Evolutionary conservation across 2,329 filamentous ascomycete genomes (phyloP).

Genomic region (Phialocephala sp.): DNA sequence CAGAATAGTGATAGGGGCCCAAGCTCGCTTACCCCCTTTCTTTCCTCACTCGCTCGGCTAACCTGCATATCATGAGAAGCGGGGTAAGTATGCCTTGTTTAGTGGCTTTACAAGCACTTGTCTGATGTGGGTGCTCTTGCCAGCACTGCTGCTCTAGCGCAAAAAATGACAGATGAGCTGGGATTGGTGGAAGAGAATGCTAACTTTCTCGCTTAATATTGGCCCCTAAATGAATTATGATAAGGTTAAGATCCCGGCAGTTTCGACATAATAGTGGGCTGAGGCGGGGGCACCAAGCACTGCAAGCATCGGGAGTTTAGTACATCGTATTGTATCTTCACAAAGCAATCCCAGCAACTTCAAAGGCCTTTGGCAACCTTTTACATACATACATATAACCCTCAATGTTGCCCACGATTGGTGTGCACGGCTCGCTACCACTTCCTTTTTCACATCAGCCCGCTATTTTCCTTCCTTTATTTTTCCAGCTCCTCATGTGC

Average conservation of each 20-base stretch:
- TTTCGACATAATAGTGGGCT: not conserved
- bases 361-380: not conserved
- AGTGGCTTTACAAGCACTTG: no score
- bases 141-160: not conserved
- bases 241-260: not conserved
- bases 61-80: not conserved
- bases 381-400: not conserved
- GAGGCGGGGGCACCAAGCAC: not conserved
- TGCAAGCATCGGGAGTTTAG: no score
- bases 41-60: not conserved
- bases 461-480: not conserved
- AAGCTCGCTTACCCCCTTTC: not conserved
- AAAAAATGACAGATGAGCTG: not conserved
- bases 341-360: not conserved
- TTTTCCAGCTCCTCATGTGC: not conserved
- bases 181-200: not conserved
- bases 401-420: not conserved
- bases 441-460: not conserved
- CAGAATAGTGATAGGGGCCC: not conserved
- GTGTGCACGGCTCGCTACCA: not conserved
- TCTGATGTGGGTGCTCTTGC: not conserved
- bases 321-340: not conserved
- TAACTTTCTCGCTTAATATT: not conserved
- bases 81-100: no score
- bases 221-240: not conserved